These are phyloP conservation scores for Picochlorum costavermella DNA, from an alignment of 139 green algal species.

Conservation along the genomic window DNA sequence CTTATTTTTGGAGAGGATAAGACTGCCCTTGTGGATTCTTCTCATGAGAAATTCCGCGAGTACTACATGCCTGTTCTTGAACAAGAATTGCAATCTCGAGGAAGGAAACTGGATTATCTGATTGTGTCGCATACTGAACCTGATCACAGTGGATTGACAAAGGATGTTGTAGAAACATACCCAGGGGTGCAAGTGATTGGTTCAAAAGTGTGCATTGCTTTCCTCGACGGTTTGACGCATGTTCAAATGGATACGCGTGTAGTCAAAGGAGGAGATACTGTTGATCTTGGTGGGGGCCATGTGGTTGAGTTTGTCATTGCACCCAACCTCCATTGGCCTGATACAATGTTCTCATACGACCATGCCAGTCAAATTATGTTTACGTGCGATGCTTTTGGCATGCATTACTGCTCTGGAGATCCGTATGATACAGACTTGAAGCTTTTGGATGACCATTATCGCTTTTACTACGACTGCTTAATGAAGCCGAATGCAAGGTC, in stretches of 20 bases:
- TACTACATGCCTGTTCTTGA: constrained; percentile 70
- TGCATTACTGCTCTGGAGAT: constrained; percentile 86
- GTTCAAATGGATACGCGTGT: constrained; percentile 41
- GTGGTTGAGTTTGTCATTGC: constrained; percentile 92
- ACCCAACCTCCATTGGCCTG: constrained; percentile 95
- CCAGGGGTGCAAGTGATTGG: constrained; percentile 75
- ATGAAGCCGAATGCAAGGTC: constrained; percentile 91
- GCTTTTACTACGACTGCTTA: constrained; percentile 98
- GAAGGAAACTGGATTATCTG: constrained; percentile 72
- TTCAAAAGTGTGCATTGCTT: constrained; percentile 70
- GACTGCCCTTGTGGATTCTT: constrained; percentile 84
- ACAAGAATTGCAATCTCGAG: constrained; percentile 33
- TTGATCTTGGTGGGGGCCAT: constrained; percentile 82
- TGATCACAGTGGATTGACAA: constrained; percentile 83
- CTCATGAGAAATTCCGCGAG: constrained; percentile 91
- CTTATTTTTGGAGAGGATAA: constrained; percentile 84
- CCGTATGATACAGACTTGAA: constrained; percentile 59
- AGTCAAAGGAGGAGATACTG: constrained; percentile 81
- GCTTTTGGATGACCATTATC: constrained; percentile 53
- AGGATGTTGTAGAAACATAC: constrained; percentile 69
- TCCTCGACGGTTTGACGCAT: constrained; percentile 63
- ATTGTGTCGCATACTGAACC: constrained; percentile 83
- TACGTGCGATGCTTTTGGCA: constrained; percentile 95
- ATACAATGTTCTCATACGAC: constrained; percentile 93
- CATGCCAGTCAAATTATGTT: constrained; percentile 80